Evolutionary conservation across 2,329 filamentous ascomycete genomes (phyloP).

Genomic region (Xylariaceae sp.): DNA sequence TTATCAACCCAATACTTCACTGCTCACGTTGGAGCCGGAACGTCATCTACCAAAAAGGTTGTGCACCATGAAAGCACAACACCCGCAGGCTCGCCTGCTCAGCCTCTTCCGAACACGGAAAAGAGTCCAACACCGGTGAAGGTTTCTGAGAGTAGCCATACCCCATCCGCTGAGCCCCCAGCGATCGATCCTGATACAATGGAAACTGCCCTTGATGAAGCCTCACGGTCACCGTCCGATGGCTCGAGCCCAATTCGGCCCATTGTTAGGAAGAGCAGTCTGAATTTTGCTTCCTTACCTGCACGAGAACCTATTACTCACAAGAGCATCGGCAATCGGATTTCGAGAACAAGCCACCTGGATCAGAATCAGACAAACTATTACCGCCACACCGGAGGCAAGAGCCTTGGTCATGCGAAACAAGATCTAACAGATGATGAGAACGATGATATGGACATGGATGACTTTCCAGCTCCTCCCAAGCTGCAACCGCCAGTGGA

Average conservation of each 20-base stretch:
- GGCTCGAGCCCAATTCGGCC: constrained; percentile 77
- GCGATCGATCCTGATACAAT: constrained; percentile 32
- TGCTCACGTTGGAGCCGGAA: constrained; percentile 31
- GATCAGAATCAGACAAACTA: constrained; percentile 77
- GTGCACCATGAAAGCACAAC: constrained; percentile 42
- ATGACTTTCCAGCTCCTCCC: constrained; percentile 52
- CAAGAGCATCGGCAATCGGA: constrained; percentile 77
- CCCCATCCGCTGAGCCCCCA: constrained; percentile 28
- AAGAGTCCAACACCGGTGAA: constrained; percentile 29
- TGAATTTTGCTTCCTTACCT: constrained; percentile 92
- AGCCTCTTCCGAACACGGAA: constrained; percentile 15
- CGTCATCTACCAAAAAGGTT: constrained; percentile 28
- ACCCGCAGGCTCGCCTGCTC: constrained; percentile 41
- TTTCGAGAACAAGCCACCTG: constrained; percentile 79
- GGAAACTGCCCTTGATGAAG: constrained; percentile 40
- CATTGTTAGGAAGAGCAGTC: constrained; percentile 87
- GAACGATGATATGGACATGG: constrained; percentile 54
- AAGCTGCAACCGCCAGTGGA: constrained; percentile 56
- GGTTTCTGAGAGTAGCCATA: constrained; percentile 12
- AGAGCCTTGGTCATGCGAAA: constrained; percentile 65
- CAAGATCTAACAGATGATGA: constrained; percentile 50
- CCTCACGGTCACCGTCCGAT: constrained; percentile 65
- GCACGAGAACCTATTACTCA: constrained; percentile 89
- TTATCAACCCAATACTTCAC: constrained; percentile 40
- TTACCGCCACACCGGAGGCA: constrained; percentile 75